phyloP scores from a whole-genome alignment of 306 rosid genomes.

The cucumber (Cucumis sativus) region DNA sequence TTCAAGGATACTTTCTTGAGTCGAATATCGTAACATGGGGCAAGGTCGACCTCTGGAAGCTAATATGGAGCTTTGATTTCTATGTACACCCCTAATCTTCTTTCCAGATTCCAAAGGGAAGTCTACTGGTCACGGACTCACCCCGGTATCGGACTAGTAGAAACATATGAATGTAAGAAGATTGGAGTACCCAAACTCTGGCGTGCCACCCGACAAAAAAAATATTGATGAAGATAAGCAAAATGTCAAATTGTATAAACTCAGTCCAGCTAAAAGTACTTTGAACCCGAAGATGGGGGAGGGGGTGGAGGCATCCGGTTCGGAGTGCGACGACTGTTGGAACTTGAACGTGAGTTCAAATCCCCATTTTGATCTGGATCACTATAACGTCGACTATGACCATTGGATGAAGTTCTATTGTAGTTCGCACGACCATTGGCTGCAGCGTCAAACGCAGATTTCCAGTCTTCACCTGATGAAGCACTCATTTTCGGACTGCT shows the following conservation, averaged over 20 bases:
- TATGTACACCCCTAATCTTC: constrained; percentile 24
- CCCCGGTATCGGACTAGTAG: not conserved
- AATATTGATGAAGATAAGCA: constrained; percentile 30
- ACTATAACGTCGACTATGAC: constrained; percentile 61
- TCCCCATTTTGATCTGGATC: constrained; percentile 87
- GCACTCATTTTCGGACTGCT: constrained; percentile 66
- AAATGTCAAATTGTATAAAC: constrained; percentile 13
- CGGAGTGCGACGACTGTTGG: constrained; percentile 81
- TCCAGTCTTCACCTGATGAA: constrained; percentile 82
- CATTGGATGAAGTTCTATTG: constrained; percentile 55
- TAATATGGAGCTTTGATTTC: constrained; percentile 38
- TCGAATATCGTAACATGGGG: not conserved
- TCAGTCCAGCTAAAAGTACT: constrained; percentile 25
- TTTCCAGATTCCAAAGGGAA: constrained; percentile 1
- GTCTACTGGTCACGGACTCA: not conserved
- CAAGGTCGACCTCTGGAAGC: constrained; percentile 18
- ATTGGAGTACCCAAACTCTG: constrained; percentile 23
- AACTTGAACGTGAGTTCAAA: constrained; percentile 43
- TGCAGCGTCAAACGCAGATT: constrained; percentile 88
- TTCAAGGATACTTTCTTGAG: constrained; percentile 22
- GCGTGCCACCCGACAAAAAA: constrained; percentile 15
- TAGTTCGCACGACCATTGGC: constrained; percentile 50
- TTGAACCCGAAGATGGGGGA: constrained; percentile 58
- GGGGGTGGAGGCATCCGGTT: constrained; percentile 82
- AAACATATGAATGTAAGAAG: constrained; percentile 18